A percentile compares a stretch with the other conserved stretches of the same genome.
Evolutionary conservation across 768 basidiomycete genomes (phyloP).

Genomic region (Psilocybe tampanensis): DNA sequence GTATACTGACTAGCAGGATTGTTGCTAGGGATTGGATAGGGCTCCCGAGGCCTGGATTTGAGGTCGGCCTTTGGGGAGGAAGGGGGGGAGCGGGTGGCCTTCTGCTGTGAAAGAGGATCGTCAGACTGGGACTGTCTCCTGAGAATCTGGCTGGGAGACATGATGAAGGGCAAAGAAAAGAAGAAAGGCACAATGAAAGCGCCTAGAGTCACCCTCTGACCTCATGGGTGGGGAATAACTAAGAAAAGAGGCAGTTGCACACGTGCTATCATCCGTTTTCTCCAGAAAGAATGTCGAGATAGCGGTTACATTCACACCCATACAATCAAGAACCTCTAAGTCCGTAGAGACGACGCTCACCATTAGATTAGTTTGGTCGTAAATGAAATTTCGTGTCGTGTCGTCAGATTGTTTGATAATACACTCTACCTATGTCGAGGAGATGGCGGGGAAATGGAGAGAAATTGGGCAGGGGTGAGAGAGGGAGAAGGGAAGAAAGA

Average conservation of each 20-base stretch:
- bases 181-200: slow-evolving; percentile 16
- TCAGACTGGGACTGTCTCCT: slow-evolving; percentile 26
- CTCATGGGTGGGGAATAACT: slow-evolving; percentile 24
- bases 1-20: slow-evolving; percentile 93
- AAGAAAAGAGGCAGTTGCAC: slow-evolving; percentile 18
- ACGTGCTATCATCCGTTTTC: slow-evolving; percentile 10
- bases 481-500: neutral
- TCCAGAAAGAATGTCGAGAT: neutral
- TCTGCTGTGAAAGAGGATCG: slow-evolving; percentile 35
- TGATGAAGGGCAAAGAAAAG: slow-evolving; percentile 17
- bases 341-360: neutral
- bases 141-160: slow-evolving; percentile 19
- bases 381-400: neutral
- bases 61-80: slow-evolving; percentile 49
- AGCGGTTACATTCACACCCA: neutral
- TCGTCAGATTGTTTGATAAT: neutral
- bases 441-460: neutral
- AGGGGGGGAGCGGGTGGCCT: slow-evolving; percentile 49
- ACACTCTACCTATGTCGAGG: neutral
- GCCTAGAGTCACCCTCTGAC: slow-evolving; percentile 21
- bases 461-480: neutral
- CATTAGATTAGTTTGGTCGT: slow-evolving; percentile 4
- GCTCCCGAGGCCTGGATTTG: slow-evolving; percentile 48
- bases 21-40: slow-evolving; percentile 69
- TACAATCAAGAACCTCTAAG: neutral